A percentile compares a stretch with the other conserved stretches of the same genome.
Evolutionary conservation across 1,284 basidiomycete species (phyloP).

Genomic region (Cryptococcus depauperatus): DNA sequence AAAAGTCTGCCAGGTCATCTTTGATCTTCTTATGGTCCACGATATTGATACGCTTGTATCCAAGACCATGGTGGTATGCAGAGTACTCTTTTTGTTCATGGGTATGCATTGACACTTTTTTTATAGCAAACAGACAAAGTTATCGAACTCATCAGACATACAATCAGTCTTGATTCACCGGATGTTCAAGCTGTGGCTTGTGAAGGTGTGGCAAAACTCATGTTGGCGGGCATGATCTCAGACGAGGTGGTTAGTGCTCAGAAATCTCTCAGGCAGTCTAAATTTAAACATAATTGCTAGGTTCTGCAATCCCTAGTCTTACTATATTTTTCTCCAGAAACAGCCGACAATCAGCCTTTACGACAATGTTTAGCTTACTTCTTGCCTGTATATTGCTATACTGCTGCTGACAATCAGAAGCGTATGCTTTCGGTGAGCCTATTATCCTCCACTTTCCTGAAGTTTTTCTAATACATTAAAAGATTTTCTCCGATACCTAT

Average conservation of each 20-base stretch:
- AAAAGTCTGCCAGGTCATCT: constrained; percentile 75
- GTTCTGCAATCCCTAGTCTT: constrained; percentile 70
- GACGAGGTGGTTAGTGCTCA: constrained; percentile 58
- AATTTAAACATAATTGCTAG: constrained; percentile 44
- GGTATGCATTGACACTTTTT: neutral
- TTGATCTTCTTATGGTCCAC: constrained; percentile 86
- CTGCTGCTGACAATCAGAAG: constrained; percentile 68
- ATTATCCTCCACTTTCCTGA: neutral
- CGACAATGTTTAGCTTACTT: constrained; percentile 94
- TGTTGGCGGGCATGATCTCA: constrained; percentile 72
- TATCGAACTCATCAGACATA: constrained; percentile 64
- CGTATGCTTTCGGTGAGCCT: constrained; percentile 62
- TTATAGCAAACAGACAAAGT: constrained; percentile 56
- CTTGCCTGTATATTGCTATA: constrained; percentile 88
- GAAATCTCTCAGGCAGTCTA: neutral
- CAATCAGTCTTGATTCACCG: constrained; percentile 65
- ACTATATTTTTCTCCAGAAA: constrained; percentile 81
- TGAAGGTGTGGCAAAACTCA: constrained; percentile 80
- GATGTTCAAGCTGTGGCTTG: constrained; percentile 70
- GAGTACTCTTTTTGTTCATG: neutral
- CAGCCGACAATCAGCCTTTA: constrained; percentile 72
- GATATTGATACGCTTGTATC: constrained; percentile 52
- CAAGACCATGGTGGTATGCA: constrained; percentile 33
- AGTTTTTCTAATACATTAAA: constrained; percentile 6
- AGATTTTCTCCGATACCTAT: constrained; percentile 74